Evolutionary conservation across 202 grass and related monocot species (phyloP), one percentile per base, ranked within the genome.

Genomic region (Dendrocalamus latiflorus): DNA sequence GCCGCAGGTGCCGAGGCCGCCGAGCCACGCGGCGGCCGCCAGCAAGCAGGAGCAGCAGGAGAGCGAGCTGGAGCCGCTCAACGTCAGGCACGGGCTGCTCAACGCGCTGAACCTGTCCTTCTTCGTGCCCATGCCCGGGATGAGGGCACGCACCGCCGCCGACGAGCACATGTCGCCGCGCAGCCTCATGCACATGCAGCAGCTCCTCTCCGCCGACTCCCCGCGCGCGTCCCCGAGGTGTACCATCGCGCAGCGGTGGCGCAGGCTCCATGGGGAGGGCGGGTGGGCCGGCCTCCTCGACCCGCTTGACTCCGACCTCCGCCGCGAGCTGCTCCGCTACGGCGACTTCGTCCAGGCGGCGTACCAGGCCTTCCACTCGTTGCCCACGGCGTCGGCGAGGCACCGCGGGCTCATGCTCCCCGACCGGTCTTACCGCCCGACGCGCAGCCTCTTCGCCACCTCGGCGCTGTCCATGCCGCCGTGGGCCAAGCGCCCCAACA

Each of bases 361-460:
- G 7, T 97, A 94, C 86, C 86, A 92, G 56, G 91, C 94, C 0
- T 97, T 97, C 88, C 90, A 93, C 86, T 94, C 94, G 49, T 66
- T 90, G 77, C 91, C 91, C 48, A 72, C 80, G 28, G 78, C 81
- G 62, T n/a, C n/a, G n/a, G n/a, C n/a, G n/a, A n/a, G n/a, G n/a
- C n/a, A n/a, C n/a, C n/a, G n/a, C n/a, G n/a, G n/a, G n/a, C n/a
- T n/a, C n/a, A n/a, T n/a, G n/a, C n/a, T n/a, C n/a, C n/a, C n/a
- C n/a, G n/a, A n/a, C n/a, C n/a, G n/a, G n/a, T n/a, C n/a, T n/a
- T n/a, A n/a, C n/a, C n/a, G n/a, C n/a, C n/a, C n/a, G n/a, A n/a
- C n/a, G n/a, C n/a, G n/a, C n/a, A n/a, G n/a, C n/a, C n/a, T n/a
- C n/a, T n/a, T n/a, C n/a, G n/a, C n/a, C n/a, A n/a, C n/a, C n/a